A percentile compares a stretch with the other conserved stretches of the same genome.
Evolutionary conservation across 1,284 basidiomycete species (phyloP).

Genomic region (Tremellales sp.): DNA sequence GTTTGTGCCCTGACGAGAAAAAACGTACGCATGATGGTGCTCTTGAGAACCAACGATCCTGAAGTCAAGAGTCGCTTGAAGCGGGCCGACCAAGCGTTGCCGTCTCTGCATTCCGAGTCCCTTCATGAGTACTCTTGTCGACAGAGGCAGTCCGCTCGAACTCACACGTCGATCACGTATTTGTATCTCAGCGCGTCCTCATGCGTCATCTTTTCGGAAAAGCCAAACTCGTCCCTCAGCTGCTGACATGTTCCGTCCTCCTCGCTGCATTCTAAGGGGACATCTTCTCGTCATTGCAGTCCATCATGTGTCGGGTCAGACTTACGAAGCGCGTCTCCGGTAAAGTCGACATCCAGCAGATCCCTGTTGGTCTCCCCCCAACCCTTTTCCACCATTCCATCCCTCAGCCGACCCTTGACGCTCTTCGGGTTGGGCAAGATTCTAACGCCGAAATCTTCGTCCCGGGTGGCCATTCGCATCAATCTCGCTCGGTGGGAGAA

Average conservation of each 20-base stretch:
- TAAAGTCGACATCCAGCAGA: conserved; percentile 55
- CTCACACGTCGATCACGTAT: conserved; percentile 28
- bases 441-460: neutral
- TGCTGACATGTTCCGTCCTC: conserved; percentile 29
- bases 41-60: conserved; percentile 61
- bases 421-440: conserved; percentile 36
- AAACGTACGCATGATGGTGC: conserved; percentile 61
- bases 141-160: conserved; percentile 40
- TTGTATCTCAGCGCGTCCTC: conserved; percentile 18
- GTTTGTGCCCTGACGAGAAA: neutral
- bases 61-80: conserved; percentile 58
- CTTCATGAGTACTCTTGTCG: conserved; percentile 7
- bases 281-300: neutral
- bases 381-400: conserved; percentile 52
- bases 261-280: conserved; percentile 14
- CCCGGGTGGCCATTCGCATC: conserved; percentile 14
- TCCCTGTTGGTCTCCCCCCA: conserved; percentile 75
- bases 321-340: conserved; percentile 26
- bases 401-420: conserved; percentile 19
- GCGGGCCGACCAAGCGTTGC: conserved; percentile 36
- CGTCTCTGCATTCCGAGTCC: conserved; percentile 14
- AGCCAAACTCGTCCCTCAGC: conserved; percentile 19
- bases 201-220: conserved; percentile 6
- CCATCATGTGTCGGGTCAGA: neutral
- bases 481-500: conserved; percentile 39